Base-by-base conservation (phyloP, 148 eudicot genomes). In the Agrostemma githago region DNA sequence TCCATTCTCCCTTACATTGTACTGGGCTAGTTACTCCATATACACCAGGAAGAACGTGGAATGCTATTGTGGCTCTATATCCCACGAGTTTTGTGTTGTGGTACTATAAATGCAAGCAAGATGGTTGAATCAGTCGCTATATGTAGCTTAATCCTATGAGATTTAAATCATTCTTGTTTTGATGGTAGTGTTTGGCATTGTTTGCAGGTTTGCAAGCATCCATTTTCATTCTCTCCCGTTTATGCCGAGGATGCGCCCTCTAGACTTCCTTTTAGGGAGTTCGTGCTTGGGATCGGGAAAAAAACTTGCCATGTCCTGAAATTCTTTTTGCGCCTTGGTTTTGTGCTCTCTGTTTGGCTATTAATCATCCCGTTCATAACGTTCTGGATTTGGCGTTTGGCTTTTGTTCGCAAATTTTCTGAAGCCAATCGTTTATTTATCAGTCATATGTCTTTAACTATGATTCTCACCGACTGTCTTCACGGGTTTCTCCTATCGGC, bases 401-500 rank as follows among this genome's bases (percentile, higher is more conserved):
- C 97, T 77, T 95, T 95, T 79, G 89, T 90, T 71, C 89, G 97
- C 64, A 88, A 88, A 78, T 89, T 87, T 51, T 83, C 89, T 56
- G 98, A 92, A 87, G 96, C 92, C 51, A 91, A 85, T 54, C 85
- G 87, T 77, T 83, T 95, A 54, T 92, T 95, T 76, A 72, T 95
- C 65, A 87, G 96, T 77, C 98, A 92, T 79, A 78, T 95, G 76
- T 88, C 92, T 61, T 85, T 88, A 10, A 88, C 93, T 17, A 81
- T 82, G 70, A 76, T 95, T 73, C 89, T 95, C 58, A 90, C 96
- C 0, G 97, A 95, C 79, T 95, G 98, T 77, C 82, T 92, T 66
- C 97, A 95, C 80, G 98, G 98, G 39, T 95, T 95, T 82, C 87
- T 92, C 56, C 96, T 95, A 59, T 95, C 98, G 39, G 96, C 97